phyloP scores from a whole-genome alignment of 352 stramenopile species.

The Globisporangium ultimum region DNA sequence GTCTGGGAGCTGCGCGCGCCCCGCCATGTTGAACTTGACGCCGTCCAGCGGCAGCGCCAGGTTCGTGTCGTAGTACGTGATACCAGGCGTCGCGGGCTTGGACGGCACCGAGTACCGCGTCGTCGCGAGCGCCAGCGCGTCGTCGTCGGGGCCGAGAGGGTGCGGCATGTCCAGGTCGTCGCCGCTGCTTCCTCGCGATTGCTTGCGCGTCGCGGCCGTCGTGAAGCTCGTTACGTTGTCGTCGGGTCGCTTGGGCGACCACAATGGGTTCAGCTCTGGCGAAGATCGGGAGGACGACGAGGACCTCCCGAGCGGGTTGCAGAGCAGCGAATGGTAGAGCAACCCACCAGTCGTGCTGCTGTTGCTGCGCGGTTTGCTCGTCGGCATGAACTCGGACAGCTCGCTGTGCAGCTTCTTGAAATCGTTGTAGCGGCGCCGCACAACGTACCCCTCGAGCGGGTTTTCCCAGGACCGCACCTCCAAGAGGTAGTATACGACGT shows the following conservation, averaged over 20 bases:
- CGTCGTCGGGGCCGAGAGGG: neutral
- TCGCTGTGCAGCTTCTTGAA: slow-evolving; percentile 62
- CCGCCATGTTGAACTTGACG: slow-evolving; percentile 50
- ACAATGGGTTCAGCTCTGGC: slow-evolving; percentile 45
- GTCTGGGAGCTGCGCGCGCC: slow-evolving; percentile 45
- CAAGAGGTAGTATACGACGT: slow-evolving; percentile 74
- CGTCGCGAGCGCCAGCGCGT: slow-evolving; percentile 1
- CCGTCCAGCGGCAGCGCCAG: slow-evolving; percentile 41
- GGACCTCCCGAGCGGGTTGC: slow-evolving; percentile 31
- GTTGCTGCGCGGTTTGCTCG: slow-evolving; percentile 21
- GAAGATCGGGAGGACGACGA: neutral
- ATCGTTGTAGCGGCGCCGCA: slow-evolving; percentile 74
- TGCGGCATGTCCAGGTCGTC: slow-evolving; percentile 2
- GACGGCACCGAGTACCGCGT: slow-evolving; percentile 11
- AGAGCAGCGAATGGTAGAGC: slow-evolving; percentile 48
- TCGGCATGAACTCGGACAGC: slow-evolving; percentile 51
- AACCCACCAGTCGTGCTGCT: slow-evolving; percentile 19
- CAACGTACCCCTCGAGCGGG: slow-evolving; percentile 76
- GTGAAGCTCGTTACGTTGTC: slow-evolving; percentile 22
- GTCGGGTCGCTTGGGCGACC: slow-evolving; percentile 37
- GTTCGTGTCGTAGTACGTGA: slow-evolving; percentile 40
- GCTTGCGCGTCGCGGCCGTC: slow-evolving; percentile 16
- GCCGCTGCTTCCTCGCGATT: slow-evolving; percentile 10
- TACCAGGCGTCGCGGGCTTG: slow-evolving; percentile 5
- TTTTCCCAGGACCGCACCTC: slow-evolving; percentile 69